Conservation (phyloP, 2,329 filamentous ascomycete genomes). For the Venturia asperata region DNA sequence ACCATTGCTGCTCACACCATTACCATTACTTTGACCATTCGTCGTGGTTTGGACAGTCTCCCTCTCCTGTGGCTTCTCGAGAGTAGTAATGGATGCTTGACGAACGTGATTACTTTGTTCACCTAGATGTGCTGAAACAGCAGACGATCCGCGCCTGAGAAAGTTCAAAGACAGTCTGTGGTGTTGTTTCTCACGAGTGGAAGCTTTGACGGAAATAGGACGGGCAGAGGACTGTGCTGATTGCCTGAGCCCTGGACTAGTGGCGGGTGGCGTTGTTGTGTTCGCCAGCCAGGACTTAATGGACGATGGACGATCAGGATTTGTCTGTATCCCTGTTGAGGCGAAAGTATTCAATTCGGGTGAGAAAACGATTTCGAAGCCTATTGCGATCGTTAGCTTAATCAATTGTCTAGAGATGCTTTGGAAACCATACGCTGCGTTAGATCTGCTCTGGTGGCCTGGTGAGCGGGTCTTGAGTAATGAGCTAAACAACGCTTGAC, state of each 20-base stretch:
- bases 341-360: slow-evolving; percentile 38
- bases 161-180: slow-evolving; percentile 7
- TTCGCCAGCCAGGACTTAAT: slow-evolving; percentile 21
- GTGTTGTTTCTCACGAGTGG: slow-evolving; percentile 2
- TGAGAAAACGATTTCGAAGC: slow-evolving; percentile 41
- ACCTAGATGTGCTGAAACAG: not conserved
- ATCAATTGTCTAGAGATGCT: not conserved
- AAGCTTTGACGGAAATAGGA: not conserved
- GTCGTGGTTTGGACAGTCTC: slow-evolving; percentile 35
- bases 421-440: slow-evolving; percentile 51
- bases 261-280: slow-evolving; percentile 1
- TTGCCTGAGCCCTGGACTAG: not conserved
- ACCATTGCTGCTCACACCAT: slow-evolving; percentile 11
- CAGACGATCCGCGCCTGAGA: not conserved
- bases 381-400: slow-evolving; percentile 28
- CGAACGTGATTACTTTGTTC: not conserved
- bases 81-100: not conserved
- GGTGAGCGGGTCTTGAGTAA: slow-evolving; percentile 58
- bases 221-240: not conserved
- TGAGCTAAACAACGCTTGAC: slow-evolving; percentile 73
- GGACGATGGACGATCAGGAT: slow-evolving; percentile 31
- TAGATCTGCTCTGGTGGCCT: slow-evolving; percentile 53
- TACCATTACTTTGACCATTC: slow-evolving; percentile 29
- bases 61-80: slow-evolving; percentile 25
- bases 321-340: slow-evolving; percentile 26